phyloP scores from a whole-genome alignment of 352 stramenopile genomes.

The Aphanomyces stellatus region DNA sequence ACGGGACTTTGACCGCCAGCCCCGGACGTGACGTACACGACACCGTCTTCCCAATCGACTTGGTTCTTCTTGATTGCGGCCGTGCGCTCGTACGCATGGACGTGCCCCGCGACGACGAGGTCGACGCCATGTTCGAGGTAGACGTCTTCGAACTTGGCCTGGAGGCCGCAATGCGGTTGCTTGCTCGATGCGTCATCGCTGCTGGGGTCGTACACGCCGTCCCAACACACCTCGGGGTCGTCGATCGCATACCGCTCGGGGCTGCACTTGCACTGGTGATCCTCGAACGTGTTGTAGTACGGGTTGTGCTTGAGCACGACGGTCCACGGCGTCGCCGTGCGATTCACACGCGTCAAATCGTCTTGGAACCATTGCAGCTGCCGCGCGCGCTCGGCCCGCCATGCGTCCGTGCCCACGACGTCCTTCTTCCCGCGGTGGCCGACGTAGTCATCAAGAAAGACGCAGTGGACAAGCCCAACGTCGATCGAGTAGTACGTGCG shows the following conservation, averaged over 20 bases:
- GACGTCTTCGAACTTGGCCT: constrained; percentile 23
- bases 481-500: constrained; percentile 46
- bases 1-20: not conserved
- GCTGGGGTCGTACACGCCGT: constrained; percentile 35
- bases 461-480: constrained; percentile 41
- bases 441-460: constrained; percentile 59
- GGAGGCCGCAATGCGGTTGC: constrained; percentile 33
- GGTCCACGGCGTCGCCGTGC: constrained; percentile 26
- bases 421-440: constrained; percentile 22
- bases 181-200: constrained; percentile 26
- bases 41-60: not conserved
- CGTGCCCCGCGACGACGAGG: constrained; percentile 18
- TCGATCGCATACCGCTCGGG: constrained; percentile 32
- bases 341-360: constrained; percentile 25
- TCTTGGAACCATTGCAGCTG: constrained; percentile 26
- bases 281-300: constrained; percentile 50
- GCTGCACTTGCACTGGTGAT: constrained; percentile 46
- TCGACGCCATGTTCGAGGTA: constrained; percentile 18
- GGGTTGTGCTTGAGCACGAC: constrained; percentile 37
- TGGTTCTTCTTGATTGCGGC: not conserved
- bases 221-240: constrained; percentile 32
- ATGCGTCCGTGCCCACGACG: constrained; percentile 37
- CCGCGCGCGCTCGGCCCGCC: constrained; percentile 27
- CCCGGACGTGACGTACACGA: constrained; percentile 10
- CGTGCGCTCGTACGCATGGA: constrained; percentile 7